Base-by-base conservation (phyloP, 768 basidiomycete genomes). In the Aureoboletus auriporus region DNA sequence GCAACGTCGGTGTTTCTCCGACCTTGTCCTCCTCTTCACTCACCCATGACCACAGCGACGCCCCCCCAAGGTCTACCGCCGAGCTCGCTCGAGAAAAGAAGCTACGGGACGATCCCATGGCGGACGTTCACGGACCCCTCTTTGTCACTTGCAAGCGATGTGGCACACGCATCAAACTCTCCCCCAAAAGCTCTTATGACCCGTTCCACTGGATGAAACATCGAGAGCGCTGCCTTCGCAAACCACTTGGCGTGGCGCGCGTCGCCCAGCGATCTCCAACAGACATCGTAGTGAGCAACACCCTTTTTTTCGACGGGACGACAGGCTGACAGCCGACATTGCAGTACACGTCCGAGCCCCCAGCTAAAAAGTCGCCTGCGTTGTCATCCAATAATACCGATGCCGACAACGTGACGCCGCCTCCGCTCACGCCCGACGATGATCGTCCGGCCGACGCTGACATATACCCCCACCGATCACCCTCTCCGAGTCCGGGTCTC, bases 191-290 rank as follows among this genome's bases (percentile, higher is more conserved):
- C 63, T 71, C 71, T 17, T 87, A 75, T 55, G 85, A 87, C 56
- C 73, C 75, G 28, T 77, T 76, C 57, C 84, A 87, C 63, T 87
- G 85, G 85, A 61, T 68, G 39, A 82, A 77, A 54, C 85, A 87
- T 58, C 73, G 79, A 29, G 71, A 71, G 35, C 73, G 83, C 28
- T 87, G 85, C 61, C 60, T 79, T 46, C 80, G 75, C 65, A 76
- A 72, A 50, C 52, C 65, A 2, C 58, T 66, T n/a, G 59, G 54
- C 9, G 46, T 54, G 2, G 40, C 51, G 5, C 62, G 57, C 30
- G 42, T 47, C 39, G 20, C 36, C 12, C 52, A 50, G 16, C 57
- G 55, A n/a, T 31, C 54, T 4, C 43, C 51, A 40, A 68, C 60
- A 47, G 62, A 55, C 50, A 51, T 55, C 34, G 65, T 64, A 28